These are phyloP conservation scores for Geotrichum siamense DNA, from an alignment of 1,139 yeast species.

Conservation along the genomic window DNA sequence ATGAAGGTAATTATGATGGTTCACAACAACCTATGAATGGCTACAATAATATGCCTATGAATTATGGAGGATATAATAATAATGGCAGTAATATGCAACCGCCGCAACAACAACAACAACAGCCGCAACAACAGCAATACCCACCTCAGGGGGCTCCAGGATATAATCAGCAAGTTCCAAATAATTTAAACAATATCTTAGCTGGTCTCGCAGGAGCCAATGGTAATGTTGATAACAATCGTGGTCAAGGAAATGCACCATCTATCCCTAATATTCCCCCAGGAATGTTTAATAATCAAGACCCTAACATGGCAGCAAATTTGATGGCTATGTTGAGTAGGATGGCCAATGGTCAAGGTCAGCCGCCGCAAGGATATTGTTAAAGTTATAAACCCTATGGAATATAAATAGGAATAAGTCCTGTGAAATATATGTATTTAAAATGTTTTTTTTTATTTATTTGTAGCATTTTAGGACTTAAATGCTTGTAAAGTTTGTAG, in stretches of 20 bases:
- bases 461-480: too few species aligned
- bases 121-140: slow-evolving; percentile 7
- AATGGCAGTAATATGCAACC: slow-evolving; percentile 36
- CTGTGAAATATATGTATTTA: too few species aligned
- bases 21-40: slow-evolving; percentile 25
- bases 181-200: slow-evolving; percentile 13
- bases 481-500: too few species aligned
- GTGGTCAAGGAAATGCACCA: neutral
- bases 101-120: slow-evolving; percentile 18
- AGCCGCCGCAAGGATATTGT: slow-evolving; percentile 3
- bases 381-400: too few species aligned
- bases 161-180: slow-evolving; percentile 11
- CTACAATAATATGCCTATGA: slow-evolving; percentile 13
- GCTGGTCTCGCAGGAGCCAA: slow-evolving; percentile 14
- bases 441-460: too few species aligned
- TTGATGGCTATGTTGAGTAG: slow-evolving; percentile 16
- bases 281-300: slow-evolving; percentile 11
- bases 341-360: slow-evolving; percentile 3
- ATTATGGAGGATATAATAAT: slow-evolving; percentile 32
- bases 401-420: too few species aligned
- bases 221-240: slow-evolving; percentile 8
- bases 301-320: slow-evolving; percentile 17
- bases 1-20: slow-evolving; percentile 28
- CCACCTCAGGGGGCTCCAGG: slow-evolving; percentile 3
- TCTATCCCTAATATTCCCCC: slow-evolving; percentile 5